A percentile compares a stretch with the other conserved stretches of the same genome.
These are phyloP conservation scores for Pachysandra terminalis DNA, from an alignment of 164 flowering plant species.

Conservation along the genomic window DNA sequence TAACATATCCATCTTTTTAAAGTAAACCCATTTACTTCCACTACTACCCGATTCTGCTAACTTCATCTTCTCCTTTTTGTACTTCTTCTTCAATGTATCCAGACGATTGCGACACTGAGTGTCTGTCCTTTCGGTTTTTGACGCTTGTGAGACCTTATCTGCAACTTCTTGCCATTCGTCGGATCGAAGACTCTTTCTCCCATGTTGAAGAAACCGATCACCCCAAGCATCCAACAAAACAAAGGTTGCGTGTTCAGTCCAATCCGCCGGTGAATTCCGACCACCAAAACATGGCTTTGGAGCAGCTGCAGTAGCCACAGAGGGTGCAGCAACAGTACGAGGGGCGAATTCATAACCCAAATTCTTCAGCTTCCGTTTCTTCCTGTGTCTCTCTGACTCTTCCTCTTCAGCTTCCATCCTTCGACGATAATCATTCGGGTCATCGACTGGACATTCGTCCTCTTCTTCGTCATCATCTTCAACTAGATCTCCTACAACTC, in stretches of 20 bases:
- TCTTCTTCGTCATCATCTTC: slow-evolving; percentile 22
- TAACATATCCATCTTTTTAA: slow-evolving; percentile 73
- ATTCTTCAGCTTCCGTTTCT: slow-evolving; percentile 49
- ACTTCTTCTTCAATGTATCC: slow-evolving; percentile 80
- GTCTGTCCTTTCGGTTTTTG: slow-evolving; percentile 40
- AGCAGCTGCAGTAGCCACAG: slow-evolving; percentile 9
- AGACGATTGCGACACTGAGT: slow-evolving; percentile 65
- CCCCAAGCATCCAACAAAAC: slow-evolving; percentile 84
- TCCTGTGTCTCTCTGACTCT: slow-evolving; percentile 36
- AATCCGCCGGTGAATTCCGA: slow-evolving; percentile 32
- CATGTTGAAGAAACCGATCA: slow-evolving; percentile 67
- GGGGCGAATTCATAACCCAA: slow-evolving; percentile 49
- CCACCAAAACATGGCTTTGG: slow-evolving; percentile 14
- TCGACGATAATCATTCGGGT: slow-evolving; percentile 11
- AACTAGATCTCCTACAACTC: slow-evolving; percentile 8
- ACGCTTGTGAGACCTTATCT: slow-evolving; percentile 57
- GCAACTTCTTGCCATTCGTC: slow-evolving; percentile 92
- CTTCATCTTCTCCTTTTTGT: slow-evolving; percentile 66
- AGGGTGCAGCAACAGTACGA: slow-evolving; percentile 18
- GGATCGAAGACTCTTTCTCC: slow-evolving; percentile 74
- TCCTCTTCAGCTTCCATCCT: slow-evolving; percentile 19
- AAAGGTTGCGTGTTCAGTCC: slow-evolving; percentile 65
- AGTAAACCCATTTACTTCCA: slow-evolving; percentile 63
- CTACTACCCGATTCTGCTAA: slow-evolving; percentile 33
- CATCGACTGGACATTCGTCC: slow-evolving; percentile 18